Base-by-base conservation (phyloP, 257 asterid genomes). In the Mitragyna speciosa region DNA sequence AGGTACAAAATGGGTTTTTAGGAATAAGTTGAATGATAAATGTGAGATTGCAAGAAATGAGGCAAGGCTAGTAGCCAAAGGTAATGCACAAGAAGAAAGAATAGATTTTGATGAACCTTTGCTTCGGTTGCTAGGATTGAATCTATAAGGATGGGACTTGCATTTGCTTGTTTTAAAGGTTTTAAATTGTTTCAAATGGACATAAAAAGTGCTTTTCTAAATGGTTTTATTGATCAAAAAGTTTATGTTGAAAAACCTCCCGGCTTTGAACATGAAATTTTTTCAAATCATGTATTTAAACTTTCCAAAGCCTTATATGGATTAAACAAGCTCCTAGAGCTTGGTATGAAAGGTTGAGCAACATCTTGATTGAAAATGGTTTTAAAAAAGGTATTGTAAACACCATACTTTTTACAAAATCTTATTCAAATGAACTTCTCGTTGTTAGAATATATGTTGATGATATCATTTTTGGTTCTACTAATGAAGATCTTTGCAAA, bases 121-220 rank as follows among this genome's bases (percentile, higher is more conserved):
- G 43, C 63, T 28, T 75, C 19, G 0, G 31, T 70, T 2, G 49
- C 61, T 6, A 6, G 16, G 51, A 8, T 14, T 24, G 28, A 39
- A 52, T 54, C 70, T 6, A 78, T 70, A 0, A 7, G 51, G 3
- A 70, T 69, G 45, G 22, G 69, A 24, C 36, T 66, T 14, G 64
- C 74, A 4, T 64, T 51, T 78, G 82, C 76, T 1, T 14, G 31
- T 11, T 7, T 8, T 9, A 65, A 65, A 20, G 11, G 22, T 11
- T 48, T 26, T 11, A 75, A 33, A 22, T 2, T 56, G 0, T 36
- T 12, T 75, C 70, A 66, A 65, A 69, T 64, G 47, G 67, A 80
- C 36, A 79, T 77, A 0, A 79, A 75, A 24, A 83, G 75, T 75
- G 86, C 79, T 4, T 83, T 83, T 12, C 14, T 84, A 6, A 80